Conservation (phyloP, 768 basidiomycete genomes). For the Daedaleopsis sinensis region DNA sequence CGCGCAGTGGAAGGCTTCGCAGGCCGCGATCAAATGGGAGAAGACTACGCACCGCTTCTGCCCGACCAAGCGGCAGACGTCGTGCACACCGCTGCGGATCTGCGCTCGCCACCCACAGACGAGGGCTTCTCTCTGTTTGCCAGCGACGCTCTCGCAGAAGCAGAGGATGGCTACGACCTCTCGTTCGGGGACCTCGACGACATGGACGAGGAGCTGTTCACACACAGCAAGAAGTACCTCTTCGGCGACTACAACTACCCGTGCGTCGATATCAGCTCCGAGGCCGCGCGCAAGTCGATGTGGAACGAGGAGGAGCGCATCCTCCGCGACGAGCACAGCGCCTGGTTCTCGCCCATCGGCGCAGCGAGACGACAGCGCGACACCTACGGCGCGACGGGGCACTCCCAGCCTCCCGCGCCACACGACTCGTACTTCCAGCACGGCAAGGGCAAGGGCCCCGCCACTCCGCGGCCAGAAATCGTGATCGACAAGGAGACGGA, state of each 20-base stretch:
- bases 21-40: slow-evolving; percentile 48
- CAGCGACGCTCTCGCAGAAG: slow-evolving; percentile 28
- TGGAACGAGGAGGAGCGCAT: slow-evolving; percentile 90
- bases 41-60: slow-evolving; percentile 77
- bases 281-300: slow-evolving; percentile 62
- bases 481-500: slow-evolving; percentile 54
- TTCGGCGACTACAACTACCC: slow-evolving; percentile 95
- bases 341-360: slow-evolving; percentile 67
- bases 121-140: slow-evolving; percentile 21
- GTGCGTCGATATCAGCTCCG: slow-evolving; percentile 84
- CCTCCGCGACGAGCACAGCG: slow-evolving; percentile 71
- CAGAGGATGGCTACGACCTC: slow-evolving; percentile 54
- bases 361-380: slow-evolving; percentile 42
- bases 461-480: slow-evolving; percentile 16
- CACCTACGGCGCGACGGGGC: slow-evolving; percentile 54
- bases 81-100: slow-evolving; percentile 65
- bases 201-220: slow-evolving; percentile 76
- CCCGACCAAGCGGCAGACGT: slow-evolving; percentile 61
- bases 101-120: slow-evolving; percentile 36
- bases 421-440: slow-evolving; percentile 22
- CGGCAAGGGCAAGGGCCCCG: slow-evolving; percentile 24
- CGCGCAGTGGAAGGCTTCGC: slow-evolving; percentile 43
- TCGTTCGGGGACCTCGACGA: slow-evolving; percentile 72
- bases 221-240: slow-evolving; percentile 73
- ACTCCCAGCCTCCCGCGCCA: slow-evolving; percentile 8